Base-by-base conservation (phyloP, 306 rosid species). In the Hylodesmum podocarpum region DNA sequence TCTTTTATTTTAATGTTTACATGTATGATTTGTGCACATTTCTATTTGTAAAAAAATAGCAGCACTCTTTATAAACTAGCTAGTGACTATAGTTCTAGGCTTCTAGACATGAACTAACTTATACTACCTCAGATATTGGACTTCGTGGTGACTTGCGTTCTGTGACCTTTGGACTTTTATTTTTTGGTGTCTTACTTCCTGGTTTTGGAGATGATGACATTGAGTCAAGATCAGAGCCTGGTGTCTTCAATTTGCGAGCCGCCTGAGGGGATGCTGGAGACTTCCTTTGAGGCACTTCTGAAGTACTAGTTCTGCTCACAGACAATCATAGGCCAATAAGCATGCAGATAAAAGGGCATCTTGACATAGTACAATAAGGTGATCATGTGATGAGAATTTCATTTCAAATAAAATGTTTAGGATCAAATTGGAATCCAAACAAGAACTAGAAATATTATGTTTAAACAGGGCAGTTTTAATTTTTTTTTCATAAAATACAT, bases 131-230 rank as follows among this genome's bases (percentile, higher is more conserved):
- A 31, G 91, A 18, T 43, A 76, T 81, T 39, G 89, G 87, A 78
- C 89, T 89, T 75, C 82, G 75, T 31, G 95, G 88, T 28, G 92
- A 87, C 64, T 70, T 88, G 61, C 90, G 90, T 44, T 88, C 93
- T 50, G 25, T 9, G 47, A 85, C 86, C 75, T 87, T 88, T 3
- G 96, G 89, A 64, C 90, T 89, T 67, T 72, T 80, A 61, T 78
- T 84, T 70, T 88, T 91, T n/a, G 96, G 87, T 3, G 93, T 85
- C 84, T 78, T 86, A 40, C 72, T 83, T 16, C 81, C 77, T 69
- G 68, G 70, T 16, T 77, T 87, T 2, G 89, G 87, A 67, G 96
- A 80, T 3, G 88, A 83, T 10, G 87, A 64, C 36, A 71, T 61
- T 0, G 92, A 82, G 66, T 86, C 85, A 31, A 84, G 46, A 68